phyloP scores from a whole-genome alignment of 306 rosid genomes.

The Prinsepia uniflora region DNA sequence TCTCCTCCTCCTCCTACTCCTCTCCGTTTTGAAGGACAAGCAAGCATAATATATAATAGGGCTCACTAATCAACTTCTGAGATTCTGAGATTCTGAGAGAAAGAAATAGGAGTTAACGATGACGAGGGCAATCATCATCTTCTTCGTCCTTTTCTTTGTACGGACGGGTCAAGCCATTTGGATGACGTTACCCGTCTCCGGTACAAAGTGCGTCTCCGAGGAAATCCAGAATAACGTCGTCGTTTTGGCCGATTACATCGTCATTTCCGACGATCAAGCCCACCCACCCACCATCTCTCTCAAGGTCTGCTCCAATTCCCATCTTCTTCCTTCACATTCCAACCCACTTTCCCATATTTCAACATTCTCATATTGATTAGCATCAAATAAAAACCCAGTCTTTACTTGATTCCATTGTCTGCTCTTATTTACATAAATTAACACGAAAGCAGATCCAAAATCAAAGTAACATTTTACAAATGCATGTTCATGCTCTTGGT shows the following conservation, averaged over 20 bases:
- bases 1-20: too few species aligned
- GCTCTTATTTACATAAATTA: neutral
- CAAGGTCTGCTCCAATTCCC: slow-evolving; percentile 47
- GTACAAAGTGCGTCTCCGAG: slow-evolving; percentile 90
- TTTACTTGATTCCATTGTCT: neutral
- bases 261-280: slow-evolving; percentile 47
- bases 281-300: slow-evolving; percentile 52
- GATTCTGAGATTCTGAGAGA: neutral
- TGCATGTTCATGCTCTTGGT: too few species aligned
- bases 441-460: neutral
- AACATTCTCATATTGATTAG: neutral
- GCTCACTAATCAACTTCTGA: neutral
- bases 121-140: slow-evolving; percentile 10
- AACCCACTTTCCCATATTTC: neutral
- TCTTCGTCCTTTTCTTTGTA: slow-evolving; percentile 1
- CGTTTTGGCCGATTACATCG: slow-evolving; percentile 78
- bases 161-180: slow-evolving; percentile 19
- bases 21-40: neutral
- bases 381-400: neutral
- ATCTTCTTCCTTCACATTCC: neutral
- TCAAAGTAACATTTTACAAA: too few species aligned
- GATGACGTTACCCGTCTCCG: slow-evolving; percentile 50
- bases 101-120: neutral
- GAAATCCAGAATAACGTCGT: slow-evolving; percentile 91
- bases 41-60: neutral